Base-by-base conservation (phyloP, 106 monocot genomes). In the Iris macrosiphon region DNA sequence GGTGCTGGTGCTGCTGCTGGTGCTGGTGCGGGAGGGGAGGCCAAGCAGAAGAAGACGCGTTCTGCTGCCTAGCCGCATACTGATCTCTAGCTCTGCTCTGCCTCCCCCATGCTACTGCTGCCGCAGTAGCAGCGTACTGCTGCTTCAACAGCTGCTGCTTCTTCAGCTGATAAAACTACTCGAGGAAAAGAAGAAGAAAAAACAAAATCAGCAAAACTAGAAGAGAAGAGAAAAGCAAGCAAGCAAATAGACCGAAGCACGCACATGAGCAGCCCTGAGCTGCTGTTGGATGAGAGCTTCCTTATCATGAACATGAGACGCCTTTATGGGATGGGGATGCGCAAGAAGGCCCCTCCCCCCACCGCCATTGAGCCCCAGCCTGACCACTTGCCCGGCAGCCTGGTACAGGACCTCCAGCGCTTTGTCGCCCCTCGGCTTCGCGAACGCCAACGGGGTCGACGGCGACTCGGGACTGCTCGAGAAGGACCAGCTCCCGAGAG, bases 401-500 rank as follows among this genome's bases (percentile, higher is more conserved):
- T 42, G 45, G 20, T 45, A 33, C 2, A 56, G 55, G 8, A 66
- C 19, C 25, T 46, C 83, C 67, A 60, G 60, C 3, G 76, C 61
- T 20, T 78, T 67, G 7, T 52, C 66, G 16, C 22, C 29, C 14
- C 18, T 17, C n/a, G 69, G 69, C 9, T 75, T 71, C 31, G 71
- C 58, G 8, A 64, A 64, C 31, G 55, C 62, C 3, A 79, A 76
- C 0, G 61, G 46, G 2, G 61, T 44, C 26, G 72, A 57, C 2
- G 68, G 67, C 42, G 60, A 72, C 0, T 55, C 53, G 23, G 48
- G 41, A 15, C 49, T 55, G 2, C 34, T 19, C n/a, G 14, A 15
- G 7, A 63, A 68, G 2, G 56, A 24, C 16, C 70, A 64, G 10
- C 25, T 33, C 15, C 54, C 57, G 17, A 82, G 64, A 4, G 72